Percentiles rank a stretch among this genome's conserved stretches.
phyloP scores from a whole-genome alignment of 164 flowering plant species.

The Aristolochia californica region DNA sequence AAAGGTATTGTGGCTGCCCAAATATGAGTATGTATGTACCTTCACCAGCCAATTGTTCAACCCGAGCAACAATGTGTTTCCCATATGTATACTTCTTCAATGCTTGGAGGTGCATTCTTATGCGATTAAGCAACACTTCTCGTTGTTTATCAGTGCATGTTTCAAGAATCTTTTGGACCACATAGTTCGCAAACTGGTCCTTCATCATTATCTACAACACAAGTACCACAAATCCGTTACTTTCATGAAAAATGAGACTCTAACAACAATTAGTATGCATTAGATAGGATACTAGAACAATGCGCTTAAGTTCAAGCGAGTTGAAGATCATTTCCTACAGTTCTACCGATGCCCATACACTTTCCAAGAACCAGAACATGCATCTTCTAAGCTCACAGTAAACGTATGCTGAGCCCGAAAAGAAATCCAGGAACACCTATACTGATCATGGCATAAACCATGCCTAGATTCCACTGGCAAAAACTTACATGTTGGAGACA shows the following conservation, averaged over 20 bases:
- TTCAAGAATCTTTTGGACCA: slow-evolving; percentile 80
- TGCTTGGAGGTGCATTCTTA: slow-evolving; percentile 51
- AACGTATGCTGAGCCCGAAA: too few relatives aligned
- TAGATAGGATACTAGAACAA: background rate
- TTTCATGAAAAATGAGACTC: too few relatives aligned
- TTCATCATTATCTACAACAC: slow-evolving; percentile 67
- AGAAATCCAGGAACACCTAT: too few relatives aligned
- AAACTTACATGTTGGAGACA: too few relatives aligned
- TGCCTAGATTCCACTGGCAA: too few relatives aligned
- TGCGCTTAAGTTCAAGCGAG: background rate
- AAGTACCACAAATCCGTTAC: too few relatives aligned
- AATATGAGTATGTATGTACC: slow-evolving; percentile 20
- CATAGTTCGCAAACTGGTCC: slow-evolving; percentile 91
- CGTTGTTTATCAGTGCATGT: slow-evolving; percentile 44
- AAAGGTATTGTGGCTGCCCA: background rate
- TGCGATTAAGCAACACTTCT: slow-evolving; percentile 42
- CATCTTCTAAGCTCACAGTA: too few relatives aligned
- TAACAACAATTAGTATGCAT: background rate
- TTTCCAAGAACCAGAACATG: too few relatives aligned
- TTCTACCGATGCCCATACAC: too few relatives aligned
- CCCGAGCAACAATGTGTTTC: slow-evolving; percentile 84
- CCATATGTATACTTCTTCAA: slow-evolving; percentile 87
- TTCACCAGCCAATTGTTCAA: slow-evolving; percentile 58
- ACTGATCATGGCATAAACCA: too few relatives aligned
- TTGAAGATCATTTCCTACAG: too few relatives aligned